phyloP scores from a whole-genome alignment of 768 basidiomycete species.

The Boletales sp. region DNA sequence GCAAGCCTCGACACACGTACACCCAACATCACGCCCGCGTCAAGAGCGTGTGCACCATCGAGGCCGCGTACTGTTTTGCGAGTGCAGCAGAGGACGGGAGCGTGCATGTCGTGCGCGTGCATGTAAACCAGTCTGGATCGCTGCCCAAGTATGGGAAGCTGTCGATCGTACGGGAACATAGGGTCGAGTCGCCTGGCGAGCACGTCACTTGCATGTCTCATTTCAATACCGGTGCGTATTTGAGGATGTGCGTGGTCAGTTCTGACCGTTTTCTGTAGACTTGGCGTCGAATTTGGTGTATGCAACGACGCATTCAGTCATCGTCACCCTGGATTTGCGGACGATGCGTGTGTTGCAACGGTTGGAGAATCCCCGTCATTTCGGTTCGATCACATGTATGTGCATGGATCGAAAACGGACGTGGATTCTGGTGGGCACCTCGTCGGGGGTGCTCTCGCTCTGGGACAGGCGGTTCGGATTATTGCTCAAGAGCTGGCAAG shows the following conservation, averaged over 20 bases:
- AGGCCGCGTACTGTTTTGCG: slow-evolving; percentile 86
- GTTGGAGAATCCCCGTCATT: slow-evolving; percentile 82
- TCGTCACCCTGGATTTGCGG: slow-evolving; percentile 77
- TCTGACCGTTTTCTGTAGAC: slow-evolving; percentile 40
- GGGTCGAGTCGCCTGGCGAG: slow-evolving; percentile 67
- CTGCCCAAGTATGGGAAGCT: slow-evolving; percentile 83
- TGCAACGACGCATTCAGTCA: slow-evolving; percentile 75
- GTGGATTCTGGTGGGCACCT: slow-evolving; percentile 89
- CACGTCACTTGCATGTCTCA: slow-evolving; percentile 84
- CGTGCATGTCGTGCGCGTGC: slow-evolving; percentile 79
- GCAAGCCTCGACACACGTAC: slow-evolving; percentile 73
- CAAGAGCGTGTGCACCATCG: slow-evolving; percentile 73
- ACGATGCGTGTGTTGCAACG: slow-evolving; percentile 75
- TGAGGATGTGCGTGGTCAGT: not conserved
- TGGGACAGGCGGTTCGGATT: slow-evolving; percentile 97
- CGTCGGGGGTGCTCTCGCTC: slow-evolving; percentile 77
- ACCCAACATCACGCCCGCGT: slow-evolving; percentile 68
- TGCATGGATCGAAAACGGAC: slow-evolving; percentile 81
- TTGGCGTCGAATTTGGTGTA: slow-evolving; percentile 79
- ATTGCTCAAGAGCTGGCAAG: slow-evolving; percentile 83
- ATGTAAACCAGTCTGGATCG: slow-evolving; percentile 60
- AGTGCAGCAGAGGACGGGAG: slow-evolving; percentile 83
- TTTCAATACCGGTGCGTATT: slow-evolving; percentile 62
- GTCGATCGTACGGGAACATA: slow-evolving; percentile 78
- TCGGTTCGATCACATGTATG: slow-evolving; percentile 81